Evolutionary conservation across 192 early-diverging fungal genomes (phyloP), one percentile per base, ranked within the genome.

Genomic region (Coemansia erecta): DNA sequence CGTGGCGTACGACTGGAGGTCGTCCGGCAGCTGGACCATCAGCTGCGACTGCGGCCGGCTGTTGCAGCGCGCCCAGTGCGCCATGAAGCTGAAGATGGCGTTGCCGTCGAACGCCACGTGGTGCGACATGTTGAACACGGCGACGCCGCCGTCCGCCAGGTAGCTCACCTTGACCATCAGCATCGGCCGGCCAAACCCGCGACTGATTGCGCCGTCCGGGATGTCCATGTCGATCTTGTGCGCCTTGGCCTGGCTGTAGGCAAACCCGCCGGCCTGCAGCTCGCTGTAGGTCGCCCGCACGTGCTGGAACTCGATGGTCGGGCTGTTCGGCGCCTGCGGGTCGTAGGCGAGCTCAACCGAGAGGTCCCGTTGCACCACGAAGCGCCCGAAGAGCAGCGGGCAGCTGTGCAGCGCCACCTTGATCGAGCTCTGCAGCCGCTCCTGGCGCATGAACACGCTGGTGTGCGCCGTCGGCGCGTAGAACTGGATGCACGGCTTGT

Each of bases 21-120:
- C 66, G 2, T 12, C 7, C 8, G 61, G 71, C 19, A 60, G 46
- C 7, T 22, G 17, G 14, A 43, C 57, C 41, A 65, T 24, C 3
- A 22, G 40, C 43, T 35, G 19, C 6, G 15, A 21, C 46, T 48
- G 46, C 15, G 26, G 31, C n/a, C 14, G 33, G n/a, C 53, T 22
- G 52, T 63, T 65, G 52, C 72, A 75, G 10, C 19, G 31, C 2
- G 72, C 72, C 72, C 72, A 75, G 42, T 75, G 63, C 40, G 72
- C 58, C 15, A 75, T 40, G 18, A 75, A 68, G 39, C 63, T 65
- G 43, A 75, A 75, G 56, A 75, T 61, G 2, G 72, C 72, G 51
- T 69, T 75, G 18, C 72, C 72, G 23, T 75, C 72, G 62, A 75
- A 75, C 22, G 66, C 72, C 31, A 75, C 72, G 59, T 75, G 72